Conservation (phyloP, 768 basidiomycete species). For the Zangia roseola region DNA sequence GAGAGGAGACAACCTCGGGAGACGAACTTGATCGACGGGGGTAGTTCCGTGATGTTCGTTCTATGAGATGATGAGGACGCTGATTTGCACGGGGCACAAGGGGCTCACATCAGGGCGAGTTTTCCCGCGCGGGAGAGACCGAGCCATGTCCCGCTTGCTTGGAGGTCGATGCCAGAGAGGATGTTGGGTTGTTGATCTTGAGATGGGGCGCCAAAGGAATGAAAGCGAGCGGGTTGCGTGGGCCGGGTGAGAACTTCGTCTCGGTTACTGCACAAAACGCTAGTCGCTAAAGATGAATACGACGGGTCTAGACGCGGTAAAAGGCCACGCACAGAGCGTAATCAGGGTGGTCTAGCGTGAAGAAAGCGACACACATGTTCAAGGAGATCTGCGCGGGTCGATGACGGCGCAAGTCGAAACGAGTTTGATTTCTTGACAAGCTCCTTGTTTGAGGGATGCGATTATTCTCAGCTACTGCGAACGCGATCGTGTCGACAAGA, state of each 20-base stretch:
- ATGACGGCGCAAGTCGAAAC: too few species aligned
- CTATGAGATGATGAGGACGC: slow-evolving; percentile 38
- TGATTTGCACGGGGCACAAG: not conserved
- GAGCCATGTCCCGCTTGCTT: slow-evolving; percentile 82
- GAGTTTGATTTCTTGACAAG: too few species aligned
- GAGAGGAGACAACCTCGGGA: slow-evolving; percentile 70
- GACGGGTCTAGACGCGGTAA: not conserved
- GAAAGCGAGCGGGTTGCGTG: slow-evolving; percentile 64
- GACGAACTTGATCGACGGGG: slow-evolving; percentile 39
- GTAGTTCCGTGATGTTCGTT: slow-evolving; percentile 83
- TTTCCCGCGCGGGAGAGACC: slow-evolving; percentile 66
- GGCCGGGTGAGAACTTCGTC: slow-evolving; percentile 73
- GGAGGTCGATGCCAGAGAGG: slow-evolving; percentile 72
- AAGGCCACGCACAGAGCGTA: slow-evolving; percentile 63
- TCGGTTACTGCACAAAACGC: slow-evolving; percentile 73
- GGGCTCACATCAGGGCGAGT: slow-evolving; percentile 68
- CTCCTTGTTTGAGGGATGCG: slow-evolving; percentile 6
- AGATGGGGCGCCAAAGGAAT: slow-evolving; percentile 49
- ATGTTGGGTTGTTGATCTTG: slow-evolving; percentile 35
- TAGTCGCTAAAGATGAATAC: slow-evolving; percentile 26
- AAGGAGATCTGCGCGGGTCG: too few species aligned
- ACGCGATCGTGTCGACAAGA: too few species aligned
- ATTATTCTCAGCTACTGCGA: not conserved
- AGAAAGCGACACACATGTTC: slow-evolving; percentile 71
- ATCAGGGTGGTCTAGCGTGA: slow-evolving; percentile 71